Percentiles rank a stretch among this genome's conserved stretches.
These are phyloP conservation scores for Pterocarpus macrocarpus DNA, from an alignment of 306 rosid species.

Conservation along the genomic window DNA sequence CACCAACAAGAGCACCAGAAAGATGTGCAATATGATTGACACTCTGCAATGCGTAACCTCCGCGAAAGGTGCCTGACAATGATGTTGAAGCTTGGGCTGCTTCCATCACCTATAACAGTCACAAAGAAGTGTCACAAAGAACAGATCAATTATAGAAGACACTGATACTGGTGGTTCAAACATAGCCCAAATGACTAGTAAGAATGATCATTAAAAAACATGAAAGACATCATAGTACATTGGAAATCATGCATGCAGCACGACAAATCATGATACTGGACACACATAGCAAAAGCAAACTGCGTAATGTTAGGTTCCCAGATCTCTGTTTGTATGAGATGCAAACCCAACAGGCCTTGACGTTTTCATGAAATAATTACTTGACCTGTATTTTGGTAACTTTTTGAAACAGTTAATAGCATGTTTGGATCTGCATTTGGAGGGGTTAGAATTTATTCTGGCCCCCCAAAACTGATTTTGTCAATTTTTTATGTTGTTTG, in stretches of 20 bases:
- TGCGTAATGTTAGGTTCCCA: background rate
- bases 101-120: slow-evolving; percentile 81
- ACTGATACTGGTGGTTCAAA: slow-evolving; percentile 33
- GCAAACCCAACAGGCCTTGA: slow-evolving; percentile 15
- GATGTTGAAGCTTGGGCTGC: slow-evolving; percentile 96
- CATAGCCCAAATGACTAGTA: slow-evolving; percentile 28
- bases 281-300: slow-evolving; percentile 18
- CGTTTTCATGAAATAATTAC: slow-evolving; percentile 17
- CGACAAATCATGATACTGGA: slow-evolving; percentile 20
- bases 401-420: background rate
- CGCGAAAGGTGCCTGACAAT: slow-evolving; percentile 63
- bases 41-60: slow-evolving; percentile 69
- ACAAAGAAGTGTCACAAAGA: slow-evolving; percentile 37
- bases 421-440: too few species aligned
- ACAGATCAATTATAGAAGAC: slow-evolving; percentile 34
- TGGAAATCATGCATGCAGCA: slow-evolving; percentile 11
- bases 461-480: too few species aligned
- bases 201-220: slow-evolving; percentile 4
- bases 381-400: background rate
- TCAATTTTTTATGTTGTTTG: too few species aligned
- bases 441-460: too few species aligned
- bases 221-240: background rate
- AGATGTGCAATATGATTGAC: slow-evolving; percentile 97
- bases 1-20: slow-evolving; percentile 98
- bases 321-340: background rate